Evolutionary conservation across 1,284 basidiomycete genomes (phyloP).

Genomic region (Meripilus lineatus): DNA sequence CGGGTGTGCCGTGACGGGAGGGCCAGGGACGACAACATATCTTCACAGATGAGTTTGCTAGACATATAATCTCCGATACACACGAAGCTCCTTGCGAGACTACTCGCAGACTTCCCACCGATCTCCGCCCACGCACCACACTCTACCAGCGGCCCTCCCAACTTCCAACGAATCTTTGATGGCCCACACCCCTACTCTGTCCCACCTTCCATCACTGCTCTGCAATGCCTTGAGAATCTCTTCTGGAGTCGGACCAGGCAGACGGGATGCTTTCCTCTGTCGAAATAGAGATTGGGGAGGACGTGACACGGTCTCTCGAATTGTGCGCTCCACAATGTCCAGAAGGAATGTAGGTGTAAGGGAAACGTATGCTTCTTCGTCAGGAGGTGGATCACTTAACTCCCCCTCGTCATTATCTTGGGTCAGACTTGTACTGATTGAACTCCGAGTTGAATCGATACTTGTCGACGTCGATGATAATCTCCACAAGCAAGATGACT

Average conservation of each 20-base stretch:
- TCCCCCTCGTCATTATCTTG: slow-evolving; percentile 37
- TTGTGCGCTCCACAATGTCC: slow-evolving; percentile 39
- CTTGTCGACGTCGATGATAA: slow-evolving; percentile 20
- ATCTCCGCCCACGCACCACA: slow-evolving; percentile 40
- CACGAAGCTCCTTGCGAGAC: too few species aligned
- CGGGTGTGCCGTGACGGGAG: too few species aligned
- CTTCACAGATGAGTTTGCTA: too few species aligned
- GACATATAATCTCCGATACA: slow-evolving; percentile 10
- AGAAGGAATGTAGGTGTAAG: slow-evolving; percentile 50
- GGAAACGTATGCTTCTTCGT: slow-evolving; percentile 63
- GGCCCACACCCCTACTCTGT: slow-evolving; percentile 53
- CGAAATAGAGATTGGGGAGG: slow-evolving; percentile 12
- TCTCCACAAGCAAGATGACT: slow-evolving; percentile 36
- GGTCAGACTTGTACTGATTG: too few species aligned
- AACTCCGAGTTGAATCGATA: neutral
- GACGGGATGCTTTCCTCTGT: slow-evolving; percentile 10
- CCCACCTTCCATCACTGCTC: slow-evolving; percentile 57
- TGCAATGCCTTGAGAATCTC: slow-evolving; percentile 43
- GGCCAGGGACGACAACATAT: too few species aligned
- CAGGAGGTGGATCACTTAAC: slow-evolving; percentile 52
- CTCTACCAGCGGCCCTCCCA: slow-evolving; percentile 37
- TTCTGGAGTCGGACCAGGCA: slow-evolving; percentile 40
- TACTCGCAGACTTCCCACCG: slow-evolving; percentile 34
- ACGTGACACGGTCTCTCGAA: slow-evolving; percentile 32
- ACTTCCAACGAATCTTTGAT: slow-evolving; percentile 54